These are phyloP conservation scores for Chalaropsis thielavioides DNA, from an alignment of 2,329 filamentous ascomycete species.

Conservation along the genomic window DNA sequence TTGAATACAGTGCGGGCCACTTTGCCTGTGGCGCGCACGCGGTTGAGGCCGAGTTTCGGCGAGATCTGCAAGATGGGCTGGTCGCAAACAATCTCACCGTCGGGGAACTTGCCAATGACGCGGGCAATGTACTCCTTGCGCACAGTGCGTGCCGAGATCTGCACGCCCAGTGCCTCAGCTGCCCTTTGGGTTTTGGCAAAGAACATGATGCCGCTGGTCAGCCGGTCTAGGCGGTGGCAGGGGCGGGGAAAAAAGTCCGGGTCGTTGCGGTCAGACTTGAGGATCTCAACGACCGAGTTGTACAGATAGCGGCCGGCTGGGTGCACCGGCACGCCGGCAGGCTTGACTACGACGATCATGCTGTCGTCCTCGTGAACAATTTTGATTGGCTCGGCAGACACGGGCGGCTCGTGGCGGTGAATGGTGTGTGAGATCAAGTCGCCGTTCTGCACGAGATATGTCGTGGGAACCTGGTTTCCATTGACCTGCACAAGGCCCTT, in stretches of 20 bases:
- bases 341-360: conserved; percentile 94
- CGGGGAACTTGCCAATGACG: conserved; percentile 81
- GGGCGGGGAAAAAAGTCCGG: conserved; percentile 44
- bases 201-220: conserved; percentile 98
- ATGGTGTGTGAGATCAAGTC: conserved; percentile 85
- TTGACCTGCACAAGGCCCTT: conserved; percentile 68
- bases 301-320: conserved; percentile 90
- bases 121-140: conserved; percentile 91
- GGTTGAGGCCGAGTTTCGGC: conserved; percentile 84
- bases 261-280: conserved; percentile 55
- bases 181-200: conserved; percentile 74
- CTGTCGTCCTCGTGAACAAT: conserved; percentile 85
- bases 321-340: conserved; percentile 86
- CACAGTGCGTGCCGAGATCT: conserved; percentile 68
- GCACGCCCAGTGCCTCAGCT: conserved; percentile 59
- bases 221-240: conserved; percentile 83
- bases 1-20: conserved; percentile 83
- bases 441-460: conserved; percentile 69
- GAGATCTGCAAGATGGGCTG: conserved; percentile 89
- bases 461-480: conserved; percentile 51
- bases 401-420: conserved; percentile 89
- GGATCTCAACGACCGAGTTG: conserved; percentile 88
- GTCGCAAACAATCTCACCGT: conserved; percentile 80
- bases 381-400: conserved; percentile 63
- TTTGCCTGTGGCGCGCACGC: conserved; percentile 88